phyloP scores from a whole-genome alignment of 371 early-diverging fungal genomes.

The Apophysomyces ossiformis region DNA sequence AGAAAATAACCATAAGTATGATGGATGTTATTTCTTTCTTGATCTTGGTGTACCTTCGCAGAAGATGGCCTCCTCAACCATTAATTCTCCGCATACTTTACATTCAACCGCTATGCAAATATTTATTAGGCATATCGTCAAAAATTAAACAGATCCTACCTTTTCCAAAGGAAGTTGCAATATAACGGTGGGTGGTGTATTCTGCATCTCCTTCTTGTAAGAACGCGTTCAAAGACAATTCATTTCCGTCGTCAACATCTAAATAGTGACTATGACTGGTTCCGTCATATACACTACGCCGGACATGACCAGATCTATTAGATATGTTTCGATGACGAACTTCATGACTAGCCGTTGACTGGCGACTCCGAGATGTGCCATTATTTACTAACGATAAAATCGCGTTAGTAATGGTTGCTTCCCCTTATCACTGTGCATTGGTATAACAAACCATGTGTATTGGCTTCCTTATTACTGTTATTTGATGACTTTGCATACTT shows the following conservation, averaged over 20 bases:
- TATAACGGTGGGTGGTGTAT: constrained; percentile 40
- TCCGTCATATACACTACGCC: not conserved
- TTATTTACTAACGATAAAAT: not conserved
- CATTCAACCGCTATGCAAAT: constrained; percentile 39
- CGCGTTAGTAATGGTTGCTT: not conserved
- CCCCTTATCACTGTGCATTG: constrained; percentile 12
- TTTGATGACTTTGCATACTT: constrained; percentile 38
- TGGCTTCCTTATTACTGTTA: constrained; percentile 12
- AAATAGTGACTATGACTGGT: not conserved
- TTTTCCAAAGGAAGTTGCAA: constrained; percentile 44
- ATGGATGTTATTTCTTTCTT: not conserved
- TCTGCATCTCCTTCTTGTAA: constrained; percentile 22
- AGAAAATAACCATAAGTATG: not conserved
- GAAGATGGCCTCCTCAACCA: constrained; percentile 32
- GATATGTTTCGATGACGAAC: not conserved
- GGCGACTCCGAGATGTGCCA: not conserved
- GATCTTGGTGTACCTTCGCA: constrained; percentile 36
- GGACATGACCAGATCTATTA: not conserved
- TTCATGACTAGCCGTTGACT: not conserved
- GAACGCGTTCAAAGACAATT: not conserved
- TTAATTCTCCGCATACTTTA: constrained; percentile 47
- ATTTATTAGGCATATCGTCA: not conserved
- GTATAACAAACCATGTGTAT: constrained; percentile 10
- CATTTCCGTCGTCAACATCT: not conserved
- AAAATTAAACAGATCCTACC: constrained; percentile 22